These are phyloP conservation scores for Hawksworthiomyces lignivorus DNA, from an alignment of 2,329 filamentous ascomycete genomes.

Conservation along the genomic window DNA sequence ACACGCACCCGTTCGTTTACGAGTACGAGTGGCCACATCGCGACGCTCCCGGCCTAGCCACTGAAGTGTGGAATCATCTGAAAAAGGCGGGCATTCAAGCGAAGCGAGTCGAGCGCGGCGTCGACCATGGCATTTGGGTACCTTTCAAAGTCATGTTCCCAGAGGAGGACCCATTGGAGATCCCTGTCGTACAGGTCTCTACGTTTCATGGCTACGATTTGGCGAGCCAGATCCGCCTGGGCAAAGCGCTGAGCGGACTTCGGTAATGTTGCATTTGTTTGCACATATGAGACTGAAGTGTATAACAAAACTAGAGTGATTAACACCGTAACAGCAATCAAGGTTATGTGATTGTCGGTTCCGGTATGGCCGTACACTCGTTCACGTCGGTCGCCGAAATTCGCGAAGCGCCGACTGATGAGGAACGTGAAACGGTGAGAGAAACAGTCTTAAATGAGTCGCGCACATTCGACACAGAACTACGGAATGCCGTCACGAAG, in stretches of 20 bases:
- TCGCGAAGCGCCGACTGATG: not conserved
- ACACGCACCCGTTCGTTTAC: conserved; percentile 5
- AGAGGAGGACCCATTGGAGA: not conserved
- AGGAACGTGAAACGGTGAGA: not conserved
- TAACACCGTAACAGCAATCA: too few relatives aligned
- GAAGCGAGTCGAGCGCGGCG: conserved; percentile 7
- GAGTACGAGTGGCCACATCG: conserved; percentile 5
- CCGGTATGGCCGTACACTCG: conserved; percentile 8
- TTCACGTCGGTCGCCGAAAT: conserved; percentile 7
- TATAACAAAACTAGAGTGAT: too few relatives aligned
- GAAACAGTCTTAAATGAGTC: conserved; percentile 1
- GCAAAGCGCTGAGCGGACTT: not conserved
- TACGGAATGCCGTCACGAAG: not conserved
- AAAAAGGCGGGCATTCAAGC: not conserved
- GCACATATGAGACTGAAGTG: too few relatives aligned
- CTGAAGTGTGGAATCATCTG: conserved; percentile 7
- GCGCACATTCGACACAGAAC: not conserved
- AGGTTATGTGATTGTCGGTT: conserved; percentile 3
- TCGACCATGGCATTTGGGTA: conserved; percentile 11
- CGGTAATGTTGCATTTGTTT: too few relatives aligned
- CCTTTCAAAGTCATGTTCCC: conserved; percentile 9
- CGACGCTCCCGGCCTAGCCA: conserved; percentile 4
- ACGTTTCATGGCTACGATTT: conserved; percentile 5
- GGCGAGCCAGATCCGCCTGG: conserved; percentile 1
- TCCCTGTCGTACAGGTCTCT: conserved; percentile 6